Evolutionary conservation across 768 basidiomycete genomes (phyloP).

Genomic region (Paxillus involutus): DNA sequence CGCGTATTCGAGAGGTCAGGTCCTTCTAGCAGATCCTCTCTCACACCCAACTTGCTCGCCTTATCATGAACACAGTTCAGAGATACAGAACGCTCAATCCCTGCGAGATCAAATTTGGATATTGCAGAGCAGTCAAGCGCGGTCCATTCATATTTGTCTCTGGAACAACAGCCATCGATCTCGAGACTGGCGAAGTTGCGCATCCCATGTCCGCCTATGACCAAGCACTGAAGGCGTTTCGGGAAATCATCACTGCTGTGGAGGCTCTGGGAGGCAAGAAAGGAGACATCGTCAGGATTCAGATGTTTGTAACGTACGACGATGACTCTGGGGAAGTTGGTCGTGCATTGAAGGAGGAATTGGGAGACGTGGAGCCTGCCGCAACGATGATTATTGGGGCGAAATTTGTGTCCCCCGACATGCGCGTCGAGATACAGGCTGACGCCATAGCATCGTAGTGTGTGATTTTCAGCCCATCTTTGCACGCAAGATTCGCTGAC

Average conservation of each 20-base stretch:
- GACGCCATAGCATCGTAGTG: slow-evolving; percentile 37
- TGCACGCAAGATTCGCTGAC: background rate
- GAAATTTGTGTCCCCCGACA: slow-evolving; percentile 43
- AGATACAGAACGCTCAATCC: slow-evolving; percentile 42
- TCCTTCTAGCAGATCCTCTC: background rate
- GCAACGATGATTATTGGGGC: slow-evolving; percentile 55
- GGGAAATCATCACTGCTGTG: slow-evolving; percentile 44
- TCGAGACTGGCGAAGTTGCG: slow-evolving; percentile 37
- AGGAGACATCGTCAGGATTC: slow-evolving; percentile 44
- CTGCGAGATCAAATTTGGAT: slow-evolving; percentile 51
- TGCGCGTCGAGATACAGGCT: slow-evolving; percentile 58
- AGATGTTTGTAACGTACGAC: slow-evolving; percentile 48
- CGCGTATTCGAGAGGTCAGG: background rate
- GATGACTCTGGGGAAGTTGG: slow-evolving; percentile 38
- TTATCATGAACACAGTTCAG: slow-evolving; percentile 4
- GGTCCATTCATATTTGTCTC: slow-evolving; percentile 55
- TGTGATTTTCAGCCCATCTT: background rate
- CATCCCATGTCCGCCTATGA: slow-evolving; percentile 45
- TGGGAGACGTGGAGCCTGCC: slow-evolving; percentile 44
- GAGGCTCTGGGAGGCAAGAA: slow-evolving; percentile 43
- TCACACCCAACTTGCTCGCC: too few relatives aligned
- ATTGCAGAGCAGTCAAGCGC: slow-evolving; percentile 50
- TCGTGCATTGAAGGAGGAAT: slow-evolving; percentile 39
- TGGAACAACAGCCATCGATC: slow-evolving; percentile 50
- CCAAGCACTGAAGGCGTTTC: slow-evolving; percentile 44